These are phyloP conservation scores for Ophiorrhiza pumila DNA, from an alignment of 257 asterid genomes.

Conservation along the genomic window DNA sequence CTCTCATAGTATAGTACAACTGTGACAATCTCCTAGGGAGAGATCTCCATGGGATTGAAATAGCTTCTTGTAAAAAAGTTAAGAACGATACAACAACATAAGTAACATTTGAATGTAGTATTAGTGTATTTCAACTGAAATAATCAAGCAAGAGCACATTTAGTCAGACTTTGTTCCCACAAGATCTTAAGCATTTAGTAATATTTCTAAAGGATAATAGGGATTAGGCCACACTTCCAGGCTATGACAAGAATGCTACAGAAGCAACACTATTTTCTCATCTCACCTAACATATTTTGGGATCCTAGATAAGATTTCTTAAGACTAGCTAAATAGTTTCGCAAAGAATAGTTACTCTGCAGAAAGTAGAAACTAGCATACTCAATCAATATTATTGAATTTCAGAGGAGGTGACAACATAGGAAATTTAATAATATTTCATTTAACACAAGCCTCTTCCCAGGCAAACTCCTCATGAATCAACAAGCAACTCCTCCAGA, in stretches of 20 bases:
- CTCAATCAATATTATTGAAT: not conserved
- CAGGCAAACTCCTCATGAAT: conserved; percentile 27
- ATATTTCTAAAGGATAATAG: not conserved
- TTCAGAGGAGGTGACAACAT: not conserved
- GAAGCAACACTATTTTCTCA: not conserved
- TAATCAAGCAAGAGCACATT: not conserved
- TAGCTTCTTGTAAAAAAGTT: conserved; percentile 59
- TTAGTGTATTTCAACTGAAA: not conserved
- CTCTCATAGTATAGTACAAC: conserved; percentile 87
- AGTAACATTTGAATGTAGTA: not conserved
- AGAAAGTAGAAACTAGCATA: not conserved
- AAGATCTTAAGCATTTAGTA: too few relatives aligned
- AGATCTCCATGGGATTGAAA: conserved; percentile 81
- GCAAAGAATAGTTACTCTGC: not conserved
- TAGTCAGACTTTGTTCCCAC: not conserved
- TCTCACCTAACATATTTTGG: not conserved
- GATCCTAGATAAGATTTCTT: not conserved
- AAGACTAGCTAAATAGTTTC: not conserved
- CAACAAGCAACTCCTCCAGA: conserved; percentile 66
- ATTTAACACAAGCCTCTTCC: too few relatives aligned
- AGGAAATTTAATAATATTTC: not conserved
- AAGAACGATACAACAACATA: conserved; percentile 15
- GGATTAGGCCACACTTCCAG: not conserved
- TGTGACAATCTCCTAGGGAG: conserved; percentile 81
- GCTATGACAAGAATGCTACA: not conserved